A percentile compares a stretch with the other conserved stretches of the same genome.
Conservation (phyloP, 768 basidiomycete genomes). For the Gautieria morchelliformis region DNA sequence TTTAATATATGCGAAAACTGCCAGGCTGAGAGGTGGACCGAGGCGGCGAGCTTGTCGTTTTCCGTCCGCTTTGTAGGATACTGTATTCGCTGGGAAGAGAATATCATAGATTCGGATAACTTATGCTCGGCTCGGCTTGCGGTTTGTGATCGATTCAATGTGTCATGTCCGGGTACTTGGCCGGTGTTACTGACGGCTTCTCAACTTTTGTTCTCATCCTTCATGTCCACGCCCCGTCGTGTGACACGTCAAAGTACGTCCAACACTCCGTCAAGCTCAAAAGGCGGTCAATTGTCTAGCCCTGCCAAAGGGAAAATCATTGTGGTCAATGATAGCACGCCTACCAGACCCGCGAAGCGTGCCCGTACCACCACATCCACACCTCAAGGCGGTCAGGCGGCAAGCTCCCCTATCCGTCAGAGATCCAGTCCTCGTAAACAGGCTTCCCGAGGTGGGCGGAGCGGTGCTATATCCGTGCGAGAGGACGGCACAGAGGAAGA, state of each 20-base stretch:
- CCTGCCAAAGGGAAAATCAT: neutral
- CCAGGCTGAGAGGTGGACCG: no score
- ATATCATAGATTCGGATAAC: no score
- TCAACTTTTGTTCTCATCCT: neutral
- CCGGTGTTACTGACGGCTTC: no score
- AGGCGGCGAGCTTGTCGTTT: no score
- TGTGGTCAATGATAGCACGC: neutral
- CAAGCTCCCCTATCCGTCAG: neutral
- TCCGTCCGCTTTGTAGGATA: no score
- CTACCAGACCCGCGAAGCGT: constrained; percentile 1
- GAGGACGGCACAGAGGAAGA: neutral
- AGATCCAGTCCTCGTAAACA: neutral
- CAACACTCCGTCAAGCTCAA: neutral
- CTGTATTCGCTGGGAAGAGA: no score
- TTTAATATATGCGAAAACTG: no score
- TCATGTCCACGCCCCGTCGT: constrained; percentile 3
- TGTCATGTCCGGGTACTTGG: no score
- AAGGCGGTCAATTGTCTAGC: neutral
- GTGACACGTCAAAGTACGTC: constrained; percentile 1
- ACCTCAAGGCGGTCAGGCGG: neutral
- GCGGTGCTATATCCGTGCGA: neutral
- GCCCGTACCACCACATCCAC: neutral
- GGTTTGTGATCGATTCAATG: no score
- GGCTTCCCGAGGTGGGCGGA: neutral
- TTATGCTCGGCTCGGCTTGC: no score